A percentile compares a stretch with the other conserved stretches of the same genome.
phyloP scores from a whole-genome alignment of 2,329 filamentous ascomycete genomes.

The Claviceps quebecensis region DNA sequence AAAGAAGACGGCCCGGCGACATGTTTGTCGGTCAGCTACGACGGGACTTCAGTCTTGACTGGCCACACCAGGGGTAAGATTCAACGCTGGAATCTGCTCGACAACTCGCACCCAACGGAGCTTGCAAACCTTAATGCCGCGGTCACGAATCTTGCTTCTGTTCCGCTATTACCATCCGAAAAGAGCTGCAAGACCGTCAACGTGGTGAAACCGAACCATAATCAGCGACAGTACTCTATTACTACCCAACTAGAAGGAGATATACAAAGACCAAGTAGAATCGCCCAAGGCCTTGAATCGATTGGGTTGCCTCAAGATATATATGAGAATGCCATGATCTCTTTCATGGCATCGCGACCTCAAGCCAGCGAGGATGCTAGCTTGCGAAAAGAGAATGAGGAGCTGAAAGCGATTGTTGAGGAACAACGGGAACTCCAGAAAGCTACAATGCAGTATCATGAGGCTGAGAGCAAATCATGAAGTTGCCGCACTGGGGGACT shows the following conservation, averaged over 20 bases:
- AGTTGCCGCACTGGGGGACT: too few species aligned
- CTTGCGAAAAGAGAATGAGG: slow-evolving; percentile 25
- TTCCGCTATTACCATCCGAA: slow-evolving; percentile 39
- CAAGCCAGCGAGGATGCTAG: slow-evolving; percentile 9
- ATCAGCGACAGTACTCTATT: slow-evolving; percentile 49
- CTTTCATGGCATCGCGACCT: neutral
- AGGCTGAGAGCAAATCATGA: slow-evolving; percentile 2
- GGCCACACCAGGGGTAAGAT: slow-evolving; percentile 72
- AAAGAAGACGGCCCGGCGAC: slow-evolving; percentile 49
- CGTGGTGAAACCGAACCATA: slow-evolving; percentile 70
- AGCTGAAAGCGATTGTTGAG: slow-evolving; percentile 30
- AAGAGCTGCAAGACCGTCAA: slow-evolving; percentile 36
- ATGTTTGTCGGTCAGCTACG: slow-evolving; percentile 64
- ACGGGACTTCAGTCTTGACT: slow-evolving; percentile 65
- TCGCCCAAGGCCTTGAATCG: slow-evolving; percentile 30
- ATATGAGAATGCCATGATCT: slow-evolving; percentile 20
- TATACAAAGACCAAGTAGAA: slow-evolving; percentile 24
- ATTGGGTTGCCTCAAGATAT: slow-evolving; percentile 35
- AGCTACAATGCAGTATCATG: slow-evolving; percentile 6
- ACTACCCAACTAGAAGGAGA: slow-evolving; percentile 46
- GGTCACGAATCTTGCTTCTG: slow-evolving; percentile 68
- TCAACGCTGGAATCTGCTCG: slow-evolving; percentile 65
- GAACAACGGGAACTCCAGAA: slow-evolving; percentile 23
- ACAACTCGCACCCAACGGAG: slow-evolving; percentile 51
- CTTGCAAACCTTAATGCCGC: slow-evolving; percentile 63